Evolutionary conservation across 805 yeast genomes (phyloP), one percentile per base, ranked within the genome.

Genomic region (Spencermartinsiella europaea): DNA sequence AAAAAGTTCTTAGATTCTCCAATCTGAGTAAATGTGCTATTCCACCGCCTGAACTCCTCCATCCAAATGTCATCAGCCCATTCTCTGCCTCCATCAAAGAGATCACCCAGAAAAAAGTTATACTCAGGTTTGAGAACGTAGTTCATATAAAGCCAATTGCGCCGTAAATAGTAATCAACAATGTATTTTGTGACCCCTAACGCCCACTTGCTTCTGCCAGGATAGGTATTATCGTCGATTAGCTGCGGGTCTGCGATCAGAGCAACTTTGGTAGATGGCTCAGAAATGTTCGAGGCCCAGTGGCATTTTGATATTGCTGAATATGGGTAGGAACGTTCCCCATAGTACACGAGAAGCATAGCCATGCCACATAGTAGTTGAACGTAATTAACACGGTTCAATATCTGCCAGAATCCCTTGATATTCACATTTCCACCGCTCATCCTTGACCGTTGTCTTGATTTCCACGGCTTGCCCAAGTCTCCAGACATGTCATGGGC

Each of bases 241-340:
- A 93, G 73, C 63, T 93, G 99, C 0, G 99, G 99, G 61, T 93
- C 99, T 0, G 97, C 98, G 31, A 87, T 72, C 10, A 93, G 52
- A 0, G 77, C 77, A 22, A 85, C 70, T 12, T 55, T 53, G 3
- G 38, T 35, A 15, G 38, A 40, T 16, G 38, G 34, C 3, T 33
- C 40, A 8, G 51, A 47, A 14, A 36, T 36, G 3, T 31, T 34
- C 35, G 45, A 19, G 54, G 64, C 57, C 96, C 96, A 89, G 3
- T 64, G 54, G 58, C 89, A 83, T 22, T 60, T 49, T 5, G 60
- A 53, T 15, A 83, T 64, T 0, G 77, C 72, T 16, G 64, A 54
- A 43, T 62, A 65, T 1, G 81, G 81, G 7, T 67, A 70, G 2
- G 69, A 57, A 48, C 84, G 65, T 57, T 84, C 90, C 49, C 71